These are phyloP conservation scores for Vicia sativa DNA, from an alignment of 306 rosid species.

Conservation along the genomic window DNA sequence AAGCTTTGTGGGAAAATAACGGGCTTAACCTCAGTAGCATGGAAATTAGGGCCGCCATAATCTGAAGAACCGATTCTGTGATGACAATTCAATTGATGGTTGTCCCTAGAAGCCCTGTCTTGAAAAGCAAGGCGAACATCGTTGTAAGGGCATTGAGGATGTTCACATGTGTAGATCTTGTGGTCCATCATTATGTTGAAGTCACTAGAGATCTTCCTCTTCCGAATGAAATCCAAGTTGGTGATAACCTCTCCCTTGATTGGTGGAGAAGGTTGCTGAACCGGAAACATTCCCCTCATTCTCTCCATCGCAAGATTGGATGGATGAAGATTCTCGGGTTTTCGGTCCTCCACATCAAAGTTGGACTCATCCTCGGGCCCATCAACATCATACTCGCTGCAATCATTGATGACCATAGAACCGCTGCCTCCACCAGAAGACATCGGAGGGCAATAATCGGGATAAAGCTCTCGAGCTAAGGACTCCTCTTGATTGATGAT, in stretches of 20 bases:
- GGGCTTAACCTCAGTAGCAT: conserved; percentile 59
- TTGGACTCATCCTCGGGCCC: conserved; percentile 59
- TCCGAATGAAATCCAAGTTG: conserved; percentile 60
- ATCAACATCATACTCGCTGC: conserved; percentile 83
- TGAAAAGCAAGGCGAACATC: conserved; percentile 55
- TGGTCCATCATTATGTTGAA: conserved; percentile 53
- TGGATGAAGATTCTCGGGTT: conserved; percentile 52
- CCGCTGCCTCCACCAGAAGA: conserved; percentile 61
- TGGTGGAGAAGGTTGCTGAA: conserved; percentile 50
- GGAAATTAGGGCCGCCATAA: conserved; percentile 47
- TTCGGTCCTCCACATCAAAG: conserved; percentile 64
- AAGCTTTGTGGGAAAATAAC: conserved; percentile 52
- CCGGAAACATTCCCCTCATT: conserved; percentile 48
- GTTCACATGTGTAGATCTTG: conserved; percentile 59
- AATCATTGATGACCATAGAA: conserved; percentile 57
- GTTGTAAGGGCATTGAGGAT: conserved; percentile 62
- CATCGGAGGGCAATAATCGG: conserved; percentile 59
- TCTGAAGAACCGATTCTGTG: conserved; percentile 38
- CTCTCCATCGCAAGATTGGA: conserved; percentile 59
- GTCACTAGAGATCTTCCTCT: conserved; percentile 62
- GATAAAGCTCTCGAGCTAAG: conserved; percentile 67
- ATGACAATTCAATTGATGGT: conserved; percentile 60
- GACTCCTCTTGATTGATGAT: conserved; percentile 81
- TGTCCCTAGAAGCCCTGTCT: conserved; percentile 68
- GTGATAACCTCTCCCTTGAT: conserved; percentile 59